A percentile compares a stretch with the other conserved stretches of the same genome.
These are phyloP conservation scores for Mycena galopus DNA, from an alignment of 768 basidiomycete genomes.

Conservation along the genomic window DNA sequence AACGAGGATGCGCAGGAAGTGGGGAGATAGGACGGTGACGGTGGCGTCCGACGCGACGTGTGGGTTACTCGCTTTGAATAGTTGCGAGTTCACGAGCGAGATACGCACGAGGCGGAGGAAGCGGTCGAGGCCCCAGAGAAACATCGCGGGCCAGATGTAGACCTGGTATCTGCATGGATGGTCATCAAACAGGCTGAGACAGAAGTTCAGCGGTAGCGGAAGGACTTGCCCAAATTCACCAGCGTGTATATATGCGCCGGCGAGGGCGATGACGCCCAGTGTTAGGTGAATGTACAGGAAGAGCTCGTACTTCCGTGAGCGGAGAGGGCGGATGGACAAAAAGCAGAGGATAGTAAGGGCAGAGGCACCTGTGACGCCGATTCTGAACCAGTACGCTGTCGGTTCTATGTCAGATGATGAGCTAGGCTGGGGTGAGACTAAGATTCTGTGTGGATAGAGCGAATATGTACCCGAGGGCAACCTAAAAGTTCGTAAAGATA, in stretches of 20 bases:
- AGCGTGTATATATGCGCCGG: slow-evolving; percentile 45
- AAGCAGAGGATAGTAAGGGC: slow-evolving; percentile 50
- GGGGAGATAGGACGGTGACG: slow-evolving; percentile 51
- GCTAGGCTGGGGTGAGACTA: neutral
- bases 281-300: slow-evolving; percentile 56
- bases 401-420: neutral
- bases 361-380: slow-evolving; percentile 38
- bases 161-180: slow-evolving; percentile 36
- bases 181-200: neutral
- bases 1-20: slow-evolving; percentile 55
- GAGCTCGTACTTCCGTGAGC: slow-evolving; percentile 51
- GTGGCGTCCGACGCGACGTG: slow-evolving; percentile 30
- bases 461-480: neutral
- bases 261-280: slow-evolving; percentile 46
- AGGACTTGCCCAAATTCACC: slow-evolving; percentile 19
- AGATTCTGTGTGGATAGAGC: neutral
- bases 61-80: slow-evolving; percentile 45
- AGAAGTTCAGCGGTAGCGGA: neutral
- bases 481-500: neutral
- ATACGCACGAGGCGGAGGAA: slow-evolving; percentile 53
- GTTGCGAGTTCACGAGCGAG: slow-evolving; percentile 45
- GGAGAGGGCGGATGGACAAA: slow-evolving; percentile 53
- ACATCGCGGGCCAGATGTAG: slow-evolving; percentile 54
- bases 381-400: slow-evolving; percentile 21
- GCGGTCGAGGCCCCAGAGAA: slow-evolving; percentile 59